A percentile compares a stretch with the other conserved stretches of the same genome.
phyloP scores from a whole-genome alignment of 257 asterid genomes.

The Solanum clarkiae region DNA sequence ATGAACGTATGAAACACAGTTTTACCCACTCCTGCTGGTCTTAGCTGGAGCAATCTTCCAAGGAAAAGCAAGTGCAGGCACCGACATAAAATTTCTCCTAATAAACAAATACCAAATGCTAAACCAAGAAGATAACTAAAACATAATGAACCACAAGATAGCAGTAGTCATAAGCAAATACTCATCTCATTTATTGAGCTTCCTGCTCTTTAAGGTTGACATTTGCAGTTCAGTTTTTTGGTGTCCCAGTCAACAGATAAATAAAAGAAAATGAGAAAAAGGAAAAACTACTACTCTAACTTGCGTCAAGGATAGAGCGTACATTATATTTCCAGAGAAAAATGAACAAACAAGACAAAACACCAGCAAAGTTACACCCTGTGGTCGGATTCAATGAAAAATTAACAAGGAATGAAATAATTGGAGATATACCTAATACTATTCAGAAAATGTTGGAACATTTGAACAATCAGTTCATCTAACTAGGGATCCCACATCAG shows the following conservation, averaged over 20 bases:
- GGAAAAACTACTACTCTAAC: background rate
- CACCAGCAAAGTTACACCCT: background rate
- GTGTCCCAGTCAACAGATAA: background rate
- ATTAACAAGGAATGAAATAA: background rate
- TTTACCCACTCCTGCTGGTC: background rate
- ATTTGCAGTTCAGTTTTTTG: background rate
- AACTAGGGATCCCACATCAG: conserved; percentile 1
- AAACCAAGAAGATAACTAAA: background rate
- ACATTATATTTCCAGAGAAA: background rate
- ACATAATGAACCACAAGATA: background rate
- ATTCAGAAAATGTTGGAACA: conserved; percentile 1
- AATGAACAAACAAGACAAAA: background rate
- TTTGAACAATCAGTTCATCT: background rate
- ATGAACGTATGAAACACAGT: background rate
- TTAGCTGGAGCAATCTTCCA: background rate
- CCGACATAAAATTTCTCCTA: background rate
- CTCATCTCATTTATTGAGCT: background rate
- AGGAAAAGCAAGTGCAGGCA: background rate
- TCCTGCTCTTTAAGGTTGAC: background rate
- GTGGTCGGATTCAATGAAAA: background rate
- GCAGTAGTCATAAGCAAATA: background rate
- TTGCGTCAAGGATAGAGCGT: background rate
- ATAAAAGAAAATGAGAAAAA: background rate
- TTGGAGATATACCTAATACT: background rate
- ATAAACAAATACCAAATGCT: background rate